phyloP scores from a whole-genome alignment of 2,329 filamentous ascomycete species.

The Raffaelea deltoideospora region DNA sequence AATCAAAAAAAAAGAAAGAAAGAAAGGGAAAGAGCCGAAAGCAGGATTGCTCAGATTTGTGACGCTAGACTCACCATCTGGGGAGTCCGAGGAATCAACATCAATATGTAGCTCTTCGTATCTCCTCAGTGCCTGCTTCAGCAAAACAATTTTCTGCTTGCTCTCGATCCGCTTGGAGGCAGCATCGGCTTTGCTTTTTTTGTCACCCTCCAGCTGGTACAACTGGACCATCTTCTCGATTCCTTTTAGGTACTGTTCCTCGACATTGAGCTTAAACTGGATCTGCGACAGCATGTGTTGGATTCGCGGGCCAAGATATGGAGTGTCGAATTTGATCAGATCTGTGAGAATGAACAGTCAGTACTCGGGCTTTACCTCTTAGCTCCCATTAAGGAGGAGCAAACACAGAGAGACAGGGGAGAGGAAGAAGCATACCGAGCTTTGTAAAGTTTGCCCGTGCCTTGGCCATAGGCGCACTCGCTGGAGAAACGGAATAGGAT shows the following conservation, averaged over 20 bases:
- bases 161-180: slow-evolving; percentile 83
- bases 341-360: slow-evolving; percentile 41
- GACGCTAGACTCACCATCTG: slow-evolving; percentile 78
- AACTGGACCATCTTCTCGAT: slow-evolving; percentile 99
- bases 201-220: slow-evolving; percentile 93
- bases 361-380: no score
- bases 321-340: slow-evolving; percentile 95
- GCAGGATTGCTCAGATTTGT: no score
- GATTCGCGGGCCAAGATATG: slow-evolving; percentile 88
- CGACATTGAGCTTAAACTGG: slow-evolving; percentile 96
- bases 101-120: slow-evolving; percentile 97
- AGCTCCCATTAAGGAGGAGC: no score
- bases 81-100: slow-evolving; percentile 61
- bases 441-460: slow-evolving; percentile 85
- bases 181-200: slow-evolving; percentile 87
- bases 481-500: slow-evolving; percentile 1
- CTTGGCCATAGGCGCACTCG: slow-evolving; percentile 40
- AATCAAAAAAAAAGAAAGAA: no score
- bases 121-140: slow-evolving; percentile 90
- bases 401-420: slow-evolving; percentile 1
- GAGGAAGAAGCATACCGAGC: slow-evolving; percentile 49
- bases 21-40: no score
- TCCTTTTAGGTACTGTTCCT: slow-evolving; percentile 96
- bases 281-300: slow-evolving; percentile 98
- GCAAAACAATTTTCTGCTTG: slow-evolving; percentile 90